Evolutionary conservation across 2,329 filamentous ascomycete species (phyloP).

Genomic region (Lomentospora prolificans): DNA sequence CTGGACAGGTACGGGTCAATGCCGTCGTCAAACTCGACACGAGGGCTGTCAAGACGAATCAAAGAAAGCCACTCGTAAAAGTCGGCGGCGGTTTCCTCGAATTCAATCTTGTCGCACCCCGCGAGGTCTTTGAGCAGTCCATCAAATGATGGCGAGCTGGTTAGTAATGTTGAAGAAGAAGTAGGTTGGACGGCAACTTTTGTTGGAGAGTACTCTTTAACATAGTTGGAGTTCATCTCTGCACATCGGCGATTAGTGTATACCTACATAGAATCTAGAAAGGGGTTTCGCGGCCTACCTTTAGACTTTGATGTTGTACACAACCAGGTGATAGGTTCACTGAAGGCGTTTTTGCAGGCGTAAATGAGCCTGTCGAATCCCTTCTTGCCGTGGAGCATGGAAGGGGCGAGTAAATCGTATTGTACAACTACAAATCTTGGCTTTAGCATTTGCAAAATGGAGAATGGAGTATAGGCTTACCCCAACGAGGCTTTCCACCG

Average conservation of each 20-base stretch:
- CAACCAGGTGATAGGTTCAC: slow-evolving; percentile 61
- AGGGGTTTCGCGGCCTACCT: neutral
- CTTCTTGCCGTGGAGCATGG: slow-evolving; percentile 76
- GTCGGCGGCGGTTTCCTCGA: slow-evolving; percentile 54
- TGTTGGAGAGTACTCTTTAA: slow-evolving; percentile 13
- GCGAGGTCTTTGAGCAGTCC: slow-evolving; percentile 18
- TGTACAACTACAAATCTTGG: slow-evolving; percentile 49
- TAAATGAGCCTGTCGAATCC: slow-evolving; percentile 70
- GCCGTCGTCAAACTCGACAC: slow-evolving; percentile 44
- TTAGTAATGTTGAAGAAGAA: slow-evolving; percentile 13
- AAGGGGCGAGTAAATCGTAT: slow-evolving; percentile 60
- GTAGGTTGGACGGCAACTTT: slow-evolving; percentile 14
- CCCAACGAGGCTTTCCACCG: slow-evolving; percentile 59
- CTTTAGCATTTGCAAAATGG: neutral
- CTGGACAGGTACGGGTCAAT: slow-evolving; percentile 62
- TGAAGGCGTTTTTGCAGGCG: slow-evolving; percentile 70
- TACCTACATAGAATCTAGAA: neutral
- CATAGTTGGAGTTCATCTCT: slow-evolving; percentile 3
- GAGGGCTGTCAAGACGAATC: slow-evolving; percentile 54
- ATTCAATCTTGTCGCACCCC: slow-evolving; percentile 31
- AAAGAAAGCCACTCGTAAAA: slow-evolving; percentile 69
- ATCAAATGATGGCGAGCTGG: slow-evolving; percentile 16
- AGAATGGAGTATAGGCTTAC: slow-evolving; percentile 34
- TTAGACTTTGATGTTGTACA: slow-evolving; percentile 41
- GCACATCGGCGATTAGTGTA: neutral